A percentile compares a stretch with the other conserved stretches of the same genome.
phyloP scores from a whole-genome alignment of 2,329 filamentous ascomycete species.

The Colletotrichum costaricense region DNA sequence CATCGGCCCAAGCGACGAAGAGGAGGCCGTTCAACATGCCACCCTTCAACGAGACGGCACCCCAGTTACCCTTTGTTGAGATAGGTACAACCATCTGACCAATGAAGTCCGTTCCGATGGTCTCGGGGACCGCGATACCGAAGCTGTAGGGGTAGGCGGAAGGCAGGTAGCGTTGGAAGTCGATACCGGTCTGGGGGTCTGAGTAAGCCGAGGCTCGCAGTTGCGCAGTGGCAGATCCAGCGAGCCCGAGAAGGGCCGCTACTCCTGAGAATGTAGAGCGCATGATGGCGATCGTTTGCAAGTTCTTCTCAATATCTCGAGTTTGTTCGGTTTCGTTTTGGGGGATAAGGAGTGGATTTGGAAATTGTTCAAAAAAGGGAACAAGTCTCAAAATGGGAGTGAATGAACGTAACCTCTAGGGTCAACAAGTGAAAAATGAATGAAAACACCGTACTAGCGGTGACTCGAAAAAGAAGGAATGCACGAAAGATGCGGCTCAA shows the following conservation, averaged over 20 bases:
- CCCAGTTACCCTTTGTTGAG: conserved; percentile 55
- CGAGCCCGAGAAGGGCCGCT: conserved; percentile 38
- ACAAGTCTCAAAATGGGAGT: conserved; percentile 3
- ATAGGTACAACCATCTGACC: conserved; percentile 59
- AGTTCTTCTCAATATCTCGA: conserved; percentile 6
- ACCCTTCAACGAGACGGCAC: conserved; percentile 58
- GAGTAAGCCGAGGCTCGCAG: conserved; percentile 46
- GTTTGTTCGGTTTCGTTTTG: not conserved
- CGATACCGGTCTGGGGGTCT: conserved; percentile 57
- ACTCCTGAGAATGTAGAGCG: conserved; percentile 28
- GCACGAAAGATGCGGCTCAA: conserved; percentile 19
- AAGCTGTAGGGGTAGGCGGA: conserved; percentile 53
- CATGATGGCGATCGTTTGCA: conserved; percentile 22
- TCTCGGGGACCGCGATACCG: conserved; percentile 63
- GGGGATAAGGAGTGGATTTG: conserved; percentile 4
- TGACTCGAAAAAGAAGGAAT: conserved; percentile 26
- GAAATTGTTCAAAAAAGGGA: not conserved
- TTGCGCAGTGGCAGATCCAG: conserved; percentile 40
- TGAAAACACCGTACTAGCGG: conserved; percentile 31
- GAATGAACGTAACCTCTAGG: conserved; percentile 30
- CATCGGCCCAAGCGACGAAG: conserved; percentile 61
- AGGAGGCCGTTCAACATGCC: conserved; percentile 60
- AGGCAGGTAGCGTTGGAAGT: conserved; percentile 31
- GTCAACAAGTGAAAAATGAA: conserved; percentile 24
- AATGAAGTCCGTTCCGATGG: conserved; percentile 62